Base-by-base conservation (phyloP, 768 basidiomycete genomes). In the Calocera cornea region DNA sequence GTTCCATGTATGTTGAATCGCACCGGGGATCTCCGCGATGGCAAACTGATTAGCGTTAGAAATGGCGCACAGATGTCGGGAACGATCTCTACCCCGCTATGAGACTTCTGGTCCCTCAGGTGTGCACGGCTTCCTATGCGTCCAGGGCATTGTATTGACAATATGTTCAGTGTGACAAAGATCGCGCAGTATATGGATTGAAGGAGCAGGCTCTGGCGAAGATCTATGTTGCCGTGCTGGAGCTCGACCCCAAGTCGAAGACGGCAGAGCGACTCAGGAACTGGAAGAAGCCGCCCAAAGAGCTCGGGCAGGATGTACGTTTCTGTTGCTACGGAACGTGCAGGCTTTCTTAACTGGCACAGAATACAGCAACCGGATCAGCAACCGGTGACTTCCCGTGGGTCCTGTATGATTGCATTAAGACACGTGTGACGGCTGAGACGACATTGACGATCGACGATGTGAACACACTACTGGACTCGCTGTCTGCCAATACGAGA, bases 131-230 rank as follows among this genome's bases (percentile, higher is more conserved):
- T 24, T 1, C 31, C 19, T 34, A 29, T 67, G 1, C 41, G 2
- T 41, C 11, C 0, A 8, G 8, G 24, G 5, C 44, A 41, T 47
- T 49, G 16, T 38, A 50, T 24, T 47, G 44, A 47, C 24, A 17
- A 47, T 27, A 36, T 27, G 12, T 3, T 31, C 14, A 33, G 16
- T 36, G 49, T 2, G 7, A 41, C 29, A 8, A 88, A 36, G 92
- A 97, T 69, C 86, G 97, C 65, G 84, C 91, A 0, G 87, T 94
- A 0, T 99, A 98, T 76, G 91, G 93, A 16, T 77, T 97, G 71
- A 99, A 99, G 75, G 97, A 99, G 79, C 90, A 89, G 78, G 90
- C 89, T 74, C 79, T 99, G 1, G 95, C 94, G 2, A 97, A 94
- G 76, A 86, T 85, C 11, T 97, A 95, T 74, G 92, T 95, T 78